Evolutionary conservation across 805 yeast genomes (phyloP).

Genomic region (Lachancea mirantina): DNA sequence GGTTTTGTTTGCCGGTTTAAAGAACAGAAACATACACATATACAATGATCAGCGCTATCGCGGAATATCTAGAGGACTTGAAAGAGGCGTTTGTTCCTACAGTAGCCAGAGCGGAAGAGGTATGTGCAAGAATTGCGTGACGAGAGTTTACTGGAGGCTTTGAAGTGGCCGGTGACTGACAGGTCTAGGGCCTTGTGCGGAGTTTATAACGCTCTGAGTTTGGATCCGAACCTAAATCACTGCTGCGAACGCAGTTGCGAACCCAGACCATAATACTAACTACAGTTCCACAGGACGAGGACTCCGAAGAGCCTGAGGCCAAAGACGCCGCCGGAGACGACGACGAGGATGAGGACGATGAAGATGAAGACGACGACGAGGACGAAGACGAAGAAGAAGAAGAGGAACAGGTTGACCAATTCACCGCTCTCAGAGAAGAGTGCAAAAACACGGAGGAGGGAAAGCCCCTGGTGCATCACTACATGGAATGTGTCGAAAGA

Average conservation of each 20-base stretch:
- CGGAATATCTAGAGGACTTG: conserved; percentile 49
- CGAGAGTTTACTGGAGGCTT: neutral
- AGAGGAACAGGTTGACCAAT: conserved; percentile 59
- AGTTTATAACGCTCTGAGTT: too few species aligned
- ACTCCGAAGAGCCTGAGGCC: conserved; percentile 23
- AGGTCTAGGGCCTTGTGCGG: too few species aligned
- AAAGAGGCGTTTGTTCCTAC: conserved; percentile 76
- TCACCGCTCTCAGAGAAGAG: conserved; percentile 58
- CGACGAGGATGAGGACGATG: conserved; percentile 31
- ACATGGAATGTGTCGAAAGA: conserved; percentile 91
- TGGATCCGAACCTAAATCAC: too few species aligned
- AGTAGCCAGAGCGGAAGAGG: conserved; percentile 70
- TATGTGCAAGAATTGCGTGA: conserved; percentile 6
- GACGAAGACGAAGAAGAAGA: conserved; percentile 64
- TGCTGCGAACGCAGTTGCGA: conserved; percentile 1
- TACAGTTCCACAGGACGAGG: conserved; percentile 8
- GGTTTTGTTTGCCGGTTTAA: too few species aligned
- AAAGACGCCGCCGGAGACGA: conserved; percentile 27
- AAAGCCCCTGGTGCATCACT: conserved; percentile 75
- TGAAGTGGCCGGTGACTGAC: too few species aligned
- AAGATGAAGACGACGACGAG: conserved; percentile 35
- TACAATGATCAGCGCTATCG: conserved; percentile 32
- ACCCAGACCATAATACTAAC: conserved; percentile 1
- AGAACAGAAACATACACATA: too few species aligned
- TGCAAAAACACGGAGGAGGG: conserved; percentile 64